A percentile compares a stretch with the other conserved stretches of the same genome.
These are phyloP conservation scores for Hanseniaspora gamundiae DNA, from an alignment of 1,139 yeast species.

Conservation along the genomic window DNA sequence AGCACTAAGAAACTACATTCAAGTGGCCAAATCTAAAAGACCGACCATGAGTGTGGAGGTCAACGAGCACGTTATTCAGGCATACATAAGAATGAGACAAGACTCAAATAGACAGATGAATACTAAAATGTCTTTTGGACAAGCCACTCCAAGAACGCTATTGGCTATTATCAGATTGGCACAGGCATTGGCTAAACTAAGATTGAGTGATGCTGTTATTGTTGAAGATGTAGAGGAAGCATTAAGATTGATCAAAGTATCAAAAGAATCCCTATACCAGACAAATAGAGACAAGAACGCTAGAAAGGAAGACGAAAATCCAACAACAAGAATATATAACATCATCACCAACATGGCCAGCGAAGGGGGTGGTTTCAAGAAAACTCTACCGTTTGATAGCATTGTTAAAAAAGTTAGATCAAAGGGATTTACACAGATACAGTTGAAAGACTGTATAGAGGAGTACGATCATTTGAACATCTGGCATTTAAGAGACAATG, in stretches of 20 bases:
- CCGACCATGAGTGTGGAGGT: conserved; percentile 84
- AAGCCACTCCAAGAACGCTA: conserved; percentile 90
- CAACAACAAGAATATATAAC: conserved; percentile 50
- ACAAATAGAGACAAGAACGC: conserved; percentile 29
- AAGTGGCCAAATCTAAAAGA: conserved; percentile 72
- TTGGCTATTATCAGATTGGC: conserved; percentile 86
- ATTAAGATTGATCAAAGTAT: conserved; percentile 69
- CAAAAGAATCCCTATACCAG: conserved; percentile 65
- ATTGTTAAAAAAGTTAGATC: conserved; percentile 63
- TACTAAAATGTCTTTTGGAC: conserved; percentile 69
- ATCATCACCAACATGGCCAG: conserved; percentile 27
- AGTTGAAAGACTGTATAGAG: conserved; percentile 60
- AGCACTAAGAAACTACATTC: conserved; percentile 77
- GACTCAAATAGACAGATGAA: conserved; percentile 72
- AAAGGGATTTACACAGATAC: conserved; percentile 74
- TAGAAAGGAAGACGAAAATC: conserved; percentile 38
- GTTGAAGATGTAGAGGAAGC: conserved; percentile 92
- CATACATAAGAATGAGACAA: conserved; percentile 86
- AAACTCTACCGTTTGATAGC: conserved; percentile 41
- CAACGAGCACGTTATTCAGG: conserved; percentile 76
- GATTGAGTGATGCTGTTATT: conserved; percentile 63
- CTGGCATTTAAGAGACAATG: conserved; percentile 67
- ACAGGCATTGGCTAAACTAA: conserved; percentile 84
- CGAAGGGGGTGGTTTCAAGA: conserved; percentile 27
- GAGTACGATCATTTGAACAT: conserved; percentile 65